phyloP scores from a whole-genome alignment of 768 basidiomycete species.

The Roridomyces roridus region DNA sequence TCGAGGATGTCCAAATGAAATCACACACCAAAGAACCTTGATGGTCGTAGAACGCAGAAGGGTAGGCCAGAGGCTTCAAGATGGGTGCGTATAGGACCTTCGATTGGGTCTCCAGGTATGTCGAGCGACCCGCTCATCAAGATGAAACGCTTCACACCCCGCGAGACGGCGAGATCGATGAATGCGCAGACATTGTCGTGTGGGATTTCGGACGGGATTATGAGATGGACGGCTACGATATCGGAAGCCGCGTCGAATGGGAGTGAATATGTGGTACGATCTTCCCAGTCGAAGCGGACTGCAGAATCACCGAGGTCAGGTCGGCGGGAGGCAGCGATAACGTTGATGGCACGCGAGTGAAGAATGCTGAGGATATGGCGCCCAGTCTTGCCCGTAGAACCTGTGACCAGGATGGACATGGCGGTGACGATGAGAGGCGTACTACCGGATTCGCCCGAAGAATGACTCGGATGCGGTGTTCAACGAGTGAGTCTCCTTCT shows the following conservation, averaged over 20 bases:
- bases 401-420: constrained; percentile 9
- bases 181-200: background rate
- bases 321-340: constrained; percentile 8
- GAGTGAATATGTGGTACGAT: constrained; percentile 11
- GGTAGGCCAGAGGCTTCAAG: constrained; percentile 3
- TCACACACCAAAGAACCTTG: constrained; percentile 13
- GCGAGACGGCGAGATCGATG: constrained; percentile 14
- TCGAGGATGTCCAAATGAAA: background rate
- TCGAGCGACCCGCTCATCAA: constrained; percentile 15
- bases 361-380: constrained; percentile 3
- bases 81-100: constrained; percentile 8
- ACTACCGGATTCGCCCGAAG: too few relatives aligned
- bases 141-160: constrained; percentile 16
- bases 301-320: background rate
- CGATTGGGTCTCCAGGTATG: constrained; percentile 9
- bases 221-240: constrained; percentile 4
- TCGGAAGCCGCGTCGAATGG: constrained; percentile 15
- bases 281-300: constrained; percentile 13
- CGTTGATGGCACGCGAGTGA: background rate
- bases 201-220: constrained; percentile 7
- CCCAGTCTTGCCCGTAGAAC: constrained; percentile 12
- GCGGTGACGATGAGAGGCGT: too few relatives aligned
- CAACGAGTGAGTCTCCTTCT: too few relatives aligned
- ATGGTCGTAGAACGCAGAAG: constrained; percentile 15
- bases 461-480: too few relatives aligned